Percentiles rank a stretch among this genome's conserved stretches.
Conservation (phyloP, 192 early-diverging fungal species). For the Backusella sp. region DNA sequence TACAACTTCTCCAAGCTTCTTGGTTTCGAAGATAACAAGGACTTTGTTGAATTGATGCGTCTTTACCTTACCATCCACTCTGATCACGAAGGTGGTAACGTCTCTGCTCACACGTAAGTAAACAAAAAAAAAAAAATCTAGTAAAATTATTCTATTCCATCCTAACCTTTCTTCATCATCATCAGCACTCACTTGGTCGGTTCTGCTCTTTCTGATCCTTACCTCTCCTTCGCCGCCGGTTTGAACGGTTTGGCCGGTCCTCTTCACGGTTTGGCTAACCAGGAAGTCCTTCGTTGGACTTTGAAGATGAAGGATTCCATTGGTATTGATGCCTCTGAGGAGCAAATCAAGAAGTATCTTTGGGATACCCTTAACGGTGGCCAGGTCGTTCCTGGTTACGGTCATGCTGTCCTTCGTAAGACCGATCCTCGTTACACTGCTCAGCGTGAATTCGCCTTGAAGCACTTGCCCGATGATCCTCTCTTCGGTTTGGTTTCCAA, state of each 20-base stretch:
- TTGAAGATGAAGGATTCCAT: conserved; percentile 89
- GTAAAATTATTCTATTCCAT: conserved; percentile 6
- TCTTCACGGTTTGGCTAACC: conserved; percentile 99
- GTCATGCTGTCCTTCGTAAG: conserved; percentile 93
- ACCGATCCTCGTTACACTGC: conserved; percentile 98
- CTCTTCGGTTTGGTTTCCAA: conserved; percentile 96
- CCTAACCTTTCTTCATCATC: neutral
- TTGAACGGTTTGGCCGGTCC: conserved; percentile 98
- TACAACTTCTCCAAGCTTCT: conserved; percentile 94
- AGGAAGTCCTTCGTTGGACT: conserved; percentile 98
- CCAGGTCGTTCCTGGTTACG: conserved; percentile 98
- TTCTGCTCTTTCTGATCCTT: conserved; percentile 97
- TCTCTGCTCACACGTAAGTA: conserved; percentile 88
- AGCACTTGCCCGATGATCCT: conserved; percentile 95
- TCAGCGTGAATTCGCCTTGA: conserved; percentile 98
- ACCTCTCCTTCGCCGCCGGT: conserved; percentile 95
- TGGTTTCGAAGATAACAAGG: conserved; percentile 83
- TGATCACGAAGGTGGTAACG: conserved; percentile 99
- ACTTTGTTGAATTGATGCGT: conserved; percentile 97
- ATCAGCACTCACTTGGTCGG: conserved; percentile 75
- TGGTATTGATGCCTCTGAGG: conserved; percentile 84
- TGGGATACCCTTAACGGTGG: conserved; percentile 95
- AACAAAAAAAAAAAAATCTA: neutral
- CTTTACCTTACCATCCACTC: conserved; percentile 99
- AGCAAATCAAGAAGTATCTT: conserved; percentile 94